Evolutionary conservation across 495 filamentous ascomycete genomes (phyloP), one percentile per base, ranked within the genome.

Genomic region (Penicillium malachiteum): DNA sequence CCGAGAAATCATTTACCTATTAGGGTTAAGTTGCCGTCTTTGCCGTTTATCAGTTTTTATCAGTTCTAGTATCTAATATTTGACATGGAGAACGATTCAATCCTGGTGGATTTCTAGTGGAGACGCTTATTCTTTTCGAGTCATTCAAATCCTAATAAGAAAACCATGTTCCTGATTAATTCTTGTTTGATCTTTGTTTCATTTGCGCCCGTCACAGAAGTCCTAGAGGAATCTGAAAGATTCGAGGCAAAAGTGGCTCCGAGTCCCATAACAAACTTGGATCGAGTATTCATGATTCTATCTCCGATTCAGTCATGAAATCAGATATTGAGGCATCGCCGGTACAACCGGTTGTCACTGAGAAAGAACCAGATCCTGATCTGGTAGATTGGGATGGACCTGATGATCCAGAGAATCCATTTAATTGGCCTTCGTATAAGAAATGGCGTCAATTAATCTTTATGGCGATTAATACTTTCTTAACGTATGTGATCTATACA

Each of bases 361-460:
- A 48, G 9, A 40, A 48, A 10, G 35, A 41, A 18, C 9, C n/a
- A 1, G 51, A 57, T 44, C 46, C 55, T 34, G 62, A 68, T 30
- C 63, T 68, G 37, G 66, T 73, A 41, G 79, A 81, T 59, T 84
- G 77, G 72, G 73, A 81, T 61, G 80, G 80, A 48, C 73, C 80
- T 17, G 70, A 81, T 41, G 83, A 86, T 63, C 72, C 73, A 7
- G 68, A 74, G n/a, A 85, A 85, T 59, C 84, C 84, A 5, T 72
- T 76, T 57, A 87, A 86, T 66, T 87, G 84, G 84, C 67, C 84
- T 10, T 53, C 60, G 32, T 68, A 70, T 59, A 83, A 78, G 58
- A 74, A 82, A 51, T 61, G 66, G 18, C 55, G 68, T 33, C 77
- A 83, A 48, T 63, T 79, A 11, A 53, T 75, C 38, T 66, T 78